phyloP scores from a whole-genome alignment of 768 basidiomycete species.

The Russula ochroleuca region DNA sequence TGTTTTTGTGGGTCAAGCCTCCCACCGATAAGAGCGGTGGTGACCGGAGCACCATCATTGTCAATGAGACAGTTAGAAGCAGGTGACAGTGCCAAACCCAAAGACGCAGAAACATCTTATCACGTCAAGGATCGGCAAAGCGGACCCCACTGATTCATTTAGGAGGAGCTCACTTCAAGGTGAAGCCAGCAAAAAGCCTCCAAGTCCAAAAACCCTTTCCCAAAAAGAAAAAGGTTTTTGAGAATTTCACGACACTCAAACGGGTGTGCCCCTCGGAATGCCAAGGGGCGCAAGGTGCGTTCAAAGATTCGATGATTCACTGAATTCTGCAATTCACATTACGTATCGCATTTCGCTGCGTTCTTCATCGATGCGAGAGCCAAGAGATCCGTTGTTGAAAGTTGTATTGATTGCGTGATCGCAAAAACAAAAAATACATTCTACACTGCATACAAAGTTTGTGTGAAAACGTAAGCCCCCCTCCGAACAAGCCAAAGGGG shows the following conservation, averaged over 20 bases:
- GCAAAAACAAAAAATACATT: background rate
- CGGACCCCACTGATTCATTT: slow-evolving; percentile 18
- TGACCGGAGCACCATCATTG: background rate
- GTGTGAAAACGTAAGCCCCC: background rate
- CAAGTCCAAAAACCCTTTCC: slow-evolving; percentile 32
- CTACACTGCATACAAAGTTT: background rate
- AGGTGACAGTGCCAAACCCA: background rate
- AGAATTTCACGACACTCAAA: slow-evolving; percentile 68
- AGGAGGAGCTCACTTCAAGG: slow-evolving; percentile 32
- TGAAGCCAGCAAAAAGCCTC: slow-evolving; percentile 36
- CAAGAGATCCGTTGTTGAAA: slow-evolving; percentile 57
- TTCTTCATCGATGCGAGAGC: slow-evolving; percentile 32
- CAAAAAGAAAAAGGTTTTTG: slow-evolving; percentile 30
- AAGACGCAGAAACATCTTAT: slow-evolving; percentile 46
- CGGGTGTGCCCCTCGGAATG: slow-evolving; percentile 71
- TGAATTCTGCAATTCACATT: slow-evolving; percentile 81
- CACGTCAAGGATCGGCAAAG: slow-evolving; percentile 37
- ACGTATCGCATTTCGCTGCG: slow-evolving; percentile 70
- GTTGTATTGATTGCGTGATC: slow-evolving; percentile 35
- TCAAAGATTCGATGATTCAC: slow-evolving; percentile 67
- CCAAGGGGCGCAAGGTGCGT: slow-evolving; percentile 74
- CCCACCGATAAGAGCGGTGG: background rate
- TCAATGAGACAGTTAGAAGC: background rate
- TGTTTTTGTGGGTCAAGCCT: background rate
- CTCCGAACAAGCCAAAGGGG: background rate